A percentile compares a stretch with the other conserved stretches of the same genome.
Evolutionary conservation across 441 rosid genomes (phyloP).

Genomic region (Arabidopsis hybrid): DNA sequence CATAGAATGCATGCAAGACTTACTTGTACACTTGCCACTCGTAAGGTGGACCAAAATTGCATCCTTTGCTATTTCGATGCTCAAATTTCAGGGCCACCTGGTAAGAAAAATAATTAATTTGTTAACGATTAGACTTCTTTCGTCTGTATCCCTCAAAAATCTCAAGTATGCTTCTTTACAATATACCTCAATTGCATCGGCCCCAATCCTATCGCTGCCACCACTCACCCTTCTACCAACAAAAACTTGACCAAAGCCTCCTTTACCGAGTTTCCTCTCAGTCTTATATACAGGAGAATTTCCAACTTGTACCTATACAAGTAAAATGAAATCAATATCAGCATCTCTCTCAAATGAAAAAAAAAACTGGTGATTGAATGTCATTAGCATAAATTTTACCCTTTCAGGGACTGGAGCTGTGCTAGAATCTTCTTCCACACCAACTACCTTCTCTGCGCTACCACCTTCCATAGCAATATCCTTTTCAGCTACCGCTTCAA

Average conservation of each 20-base stretch:
- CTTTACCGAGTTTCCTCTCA: constrained; percentile 94
- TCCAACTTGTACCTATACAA: constrained; percentile 77
- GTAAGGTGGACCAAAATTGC: constrained; percentile 95
- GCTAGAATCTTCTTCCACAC: constrained; percentile 84
- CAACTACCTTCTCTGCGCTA: constrained; percentile 73
- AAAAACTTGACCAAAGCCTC: constrained; percentile 98
- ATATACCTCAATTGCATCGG: constrained; percentile 59
- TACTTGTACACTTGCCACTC: constrained; percentile 99
- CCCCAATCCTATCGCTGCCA: no score
- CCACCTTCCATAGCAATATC: constrained; percentile 87
- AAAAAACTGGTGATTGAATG: not conserved
- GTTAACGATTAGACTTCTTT: not conserved
- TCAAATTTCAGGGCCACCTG: constrained; percentile 97
- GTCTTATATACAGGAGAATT: constrained; percentile 88
- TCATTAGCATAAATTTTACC: constrained; percentile 51
- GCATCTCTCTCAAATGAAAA: constrained; percentile 14
- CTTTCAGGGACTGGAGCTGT: constrained; percentile 89
- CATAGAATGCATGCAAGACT: constrained; percentile 39
- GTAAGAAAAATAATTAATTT: constrained; percentile 10
- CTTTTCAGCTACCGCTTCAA: constrained; percentile 79
- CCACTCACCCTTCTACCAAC: constrained; percentile 79
- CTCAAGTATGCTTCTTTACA: not conserved
- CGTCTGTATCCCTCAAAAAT: not conserved
- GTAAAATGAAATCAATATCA: constrained; percentile 20
- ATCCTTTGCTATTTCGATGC: constrained; percentile 95